Evolutionary conservation across 441 rosid species (phyloP).

Genomic region (Mallotus repandus): DNA sequence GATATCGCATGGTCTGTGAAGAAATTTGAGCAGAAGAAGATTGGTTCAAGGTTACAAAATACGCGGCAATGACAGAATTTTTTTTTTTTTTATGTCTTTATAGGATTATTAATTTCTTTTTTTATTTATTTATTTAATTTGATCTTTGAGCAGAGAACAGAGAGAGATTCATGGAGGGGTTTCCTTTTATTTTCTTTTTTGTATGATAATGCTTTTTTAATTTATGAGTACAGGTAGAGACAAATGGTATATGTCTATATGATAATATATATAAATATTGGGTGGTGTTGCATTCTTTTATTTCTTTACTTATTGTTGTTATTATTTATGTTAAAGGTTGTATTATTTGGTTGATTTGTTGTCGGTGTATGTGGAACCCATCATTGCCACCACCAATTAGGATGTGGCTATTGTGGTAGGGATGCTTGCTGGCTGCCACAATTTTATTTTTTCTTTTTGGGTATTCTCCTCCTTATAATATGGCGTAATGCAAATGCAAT

Average conservation of each 20-base stretch:
- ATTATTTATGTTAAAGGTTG: no score
- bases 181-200: constrained; percentile 8
- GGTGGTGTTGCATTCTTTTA: constrained; percentile 15
- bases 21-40: constrained; percentile 69
- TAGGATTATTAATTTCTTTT: background rate
- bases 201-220: constrained; percentile 22
- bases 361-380: background rate
- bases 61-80: constrained; percentile 51
- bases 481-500: background rate
- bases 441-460: background rate
- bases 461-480: no score
- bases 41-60: constrained; percentile 53
- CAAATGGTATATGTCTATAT: constrained; percentile 7
- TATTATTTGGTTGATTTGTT: background rate
- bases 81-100: background rate
- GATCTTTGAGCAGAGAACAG: constrained; percentile 6
- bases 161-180: constrained; percentile 2
- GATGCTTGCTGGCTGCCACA: background rate
- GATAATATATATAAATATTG: background rate
- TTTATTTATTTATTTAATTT: constrained; percentile 1
- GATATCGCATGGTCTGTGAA: constrained; percentile 49
- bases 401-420: background rate
- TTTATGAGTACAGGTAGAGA: constrained; percentile 11
- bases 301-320: background rate
- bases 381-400: no score